Evolutionary conservation across 257 asterid genomes (phyloP), one percentile per base, ranked within the genome.

Genomic region (Penstemon barbatus): DNA sequence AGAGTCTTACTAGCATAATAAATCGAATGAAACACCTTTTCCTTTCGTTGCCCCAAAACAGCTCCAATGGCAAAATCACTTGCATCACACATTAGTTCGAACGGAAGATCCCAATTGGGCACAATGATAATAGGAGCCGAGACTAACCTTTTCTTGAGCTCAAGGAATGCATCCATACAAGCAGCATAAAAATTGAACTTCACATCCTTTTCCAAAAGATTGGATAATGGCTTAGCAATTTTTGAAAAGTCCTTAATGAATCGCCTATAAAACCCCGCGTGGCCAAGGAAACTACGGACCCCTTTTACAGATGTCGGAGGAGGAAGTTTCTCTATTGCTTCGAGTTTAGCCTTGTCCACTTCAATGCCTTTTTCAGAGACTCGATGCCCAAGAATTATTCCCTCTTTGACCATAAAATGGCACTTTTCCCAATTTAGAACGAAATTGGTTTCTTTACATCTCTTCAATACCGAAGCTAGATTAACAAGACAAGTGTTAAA

Each of bases 391-490:
- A 52, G 7, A n/a, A 67, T 50, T 4, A 68, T 68, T 0, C 65
- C 64, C 7, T 68, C 65, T 8, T 55, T 12, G 0, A 68, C 65
- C 65, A 68, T 68, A 7, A 68, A 68, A 11, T 55, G 72, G 7
- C 56, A 68, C 12, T 68, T 68, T 1, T 68, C 9, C 65, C 72
- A 68, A 41, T 68, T 68, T 5, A 42, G 7, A 0, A 55, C 72
- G 0, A 54, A 4, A 7, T 68, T 43, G 6, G 39, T 12, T 0
- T 42, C 72, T 4, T 18, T 44, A 42, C 42, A 68, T 7, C 56
- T 5, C 25, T 13, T 0, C 3, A 68, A 11, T 0, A 68, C 63
- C 3, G 6, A 0, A 3, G 6, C 0, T 0, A 68, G 5, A 19
- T 68, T 42, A 15, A 7, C 33, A 1, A 55, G 9, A n/a, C 65